Evolutionary conservation across 768 basidiomycete species (phyloP), one percentile per base, ranked within the genome.

Genomic region (Neoboletus subvelutipes): DNA sequence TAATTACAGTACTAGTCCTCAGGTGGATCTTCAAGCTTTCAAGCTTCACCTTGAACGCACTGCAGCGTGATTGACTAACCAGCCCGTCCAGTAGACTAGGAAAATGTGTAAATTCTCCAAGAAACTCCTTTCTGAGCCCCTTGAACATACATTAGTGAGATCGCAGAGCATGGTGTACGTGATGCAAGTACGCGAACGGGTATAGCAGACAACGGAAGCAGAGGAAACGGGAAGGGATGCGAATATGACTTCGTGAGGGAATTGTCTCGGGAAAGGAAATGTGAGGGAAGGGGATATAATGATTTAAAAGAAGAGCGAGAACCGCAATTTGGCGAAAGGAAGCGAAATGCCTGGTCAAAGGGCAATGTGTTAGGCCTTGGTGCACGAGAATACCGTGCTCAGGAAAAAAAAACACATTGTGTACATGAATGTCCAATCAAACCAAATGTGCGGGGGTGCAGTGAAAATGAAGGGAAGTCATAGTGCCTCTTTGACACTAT

Each of bases 401-500:
- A 41, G 54, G 48, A 40, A 47, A 51, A 53, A 46, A 40, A 47
- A 51, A 53, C 48, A 67, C 64, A 41, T 55, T n/a, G 54, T 52
- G 54, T 64, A 68, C 57, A 67, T 60, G 58, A 47, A 68, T 50
- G 58, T 63, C 55, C 50, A 52, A 56, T 56, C 46, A 63, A 67
- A 48, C 64, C 58, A 64, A 58, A 53, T 57, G 50, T 53, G 53
- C 37, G 41, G 31, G n/a, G 57, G 46, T 39, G 34, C 34, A 46
- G 34, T 45, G 51, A 52, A 52, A 57, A 56, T 7, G 64, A 64
- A 53, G 24, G 52, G 49, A 56, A 54, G 59, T 69, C 59, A 69
- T 57, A 63, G 60, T 45, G 49, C 48, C 60, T 77, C 81, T 64
- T 82, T 81, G 56, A 78, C 61, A 63, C 76, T 80, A 63, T 75